These are phyloP conservation scores for Ogataea pini DNA, from an alignment of 805 yeast genomes.

Conservation along the genomic window DNA sequence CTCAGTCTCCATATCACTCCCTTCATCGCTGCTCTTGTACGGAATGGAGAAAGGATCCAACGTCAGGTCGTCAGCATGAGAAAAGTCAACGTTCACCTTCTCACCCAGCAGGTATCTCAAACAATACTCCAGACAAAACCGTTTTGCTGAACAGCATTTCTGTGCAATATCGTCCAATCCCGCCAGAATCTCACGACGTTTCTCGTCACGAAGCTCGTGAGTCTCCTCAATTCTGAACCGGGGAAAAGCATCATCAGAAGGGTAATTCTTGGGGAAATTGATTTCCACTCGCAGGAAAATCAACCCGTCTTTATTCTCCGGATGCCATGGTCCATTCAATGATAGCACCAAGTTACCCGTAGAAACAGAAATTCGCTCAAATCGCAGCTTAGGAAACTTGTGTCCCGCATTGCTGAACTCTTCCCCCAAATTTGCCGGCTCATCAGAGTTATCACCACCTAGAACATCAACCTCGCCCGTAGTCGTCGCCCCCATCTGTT, in stretches of 20 bases:
- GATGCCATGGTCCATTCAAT: slow-evolving; percentile 77
- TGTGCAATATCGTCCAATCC: slow-evolving; percentile 56
- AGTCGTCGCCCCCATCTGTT: slow-evolving; percentile 27
- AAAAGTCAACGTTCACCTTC: slow-evolving; percentile 49
- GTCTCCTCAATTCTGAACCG: slow-evolving; percentile 75
- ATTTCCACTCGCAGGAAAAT: slow-evolving; percentile 70
- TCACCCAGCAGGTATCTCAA: slow-evolving; percentile 82
- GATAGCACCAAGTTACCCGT: slow-evolving; percentile 78
- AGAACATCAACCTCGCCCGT: background rate
- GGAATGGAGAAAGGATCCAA: slow-evolving; percentile 34
- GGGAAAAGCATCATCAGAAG: slow-evolving; percentile 51
- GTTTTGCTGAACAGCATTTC: slow-evolving; percentile 54
- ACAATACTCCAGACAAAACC: slow-evolving; percentile 79
- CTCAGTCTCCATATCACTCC: slow-evolving; percentile 5
- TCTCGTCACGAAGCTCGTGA: slow-evolving; percentile 56
- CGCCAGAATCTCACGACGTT: slow-evolving; percentile 50
- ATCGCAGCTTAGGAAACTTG: slow-evolving; percentile 81
- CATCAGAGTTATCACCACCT: slow-evolving; percentile 13
- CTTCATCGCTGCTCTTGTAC: slow-evolving; percentile 30
- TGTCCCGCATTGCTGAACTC: slow-evolving; percentile 88
- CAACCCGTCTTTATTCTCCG: slow-evolving; percentile 43
- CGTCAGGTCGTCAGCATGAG: slow-evolving; percentile 30
- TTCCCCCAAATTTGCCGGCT: slow-evolving; percentile 76
- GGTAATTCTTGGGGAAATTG: slow-evolving; percentile 74
- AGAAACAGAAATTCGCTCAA: slow-evolving; percentile 85